These are phyloP conservation scores for Microsporum audouinii DNA, from an alignment of 2,329 filamentous ascomycete genomes.

Conservation along the genomic window DNA sequence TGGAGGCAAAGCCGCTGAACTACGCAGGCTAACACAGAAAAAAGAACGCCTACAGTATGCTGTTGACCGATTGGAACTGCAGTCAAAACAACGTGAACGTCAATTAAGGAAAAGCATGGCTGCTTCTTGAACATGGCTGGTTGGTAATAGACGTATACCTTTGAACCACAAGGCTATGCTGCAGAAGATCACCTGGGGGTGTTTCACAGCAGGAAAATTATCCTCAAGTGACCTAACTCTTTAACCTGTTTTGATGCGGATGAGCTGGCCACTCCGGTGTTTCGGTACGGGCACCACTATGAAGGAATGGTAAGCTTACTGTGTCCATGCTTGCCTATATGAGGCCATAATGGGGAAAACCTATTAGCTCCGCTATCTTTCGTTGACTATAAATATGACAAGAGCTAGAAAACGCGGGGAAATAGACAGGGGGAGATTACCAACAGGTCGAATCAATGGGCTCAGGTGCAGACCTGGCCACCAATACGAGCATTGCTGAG, in stretches of 20 bases:
- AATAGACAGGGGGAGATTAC: no score
- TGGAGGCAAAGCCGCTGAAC: conserved; percentile 43
- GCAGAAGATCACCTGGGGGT: not conserved
- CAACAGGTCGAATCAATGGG: not conserved
- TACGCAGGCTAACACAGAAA: conserved; percentile 62
- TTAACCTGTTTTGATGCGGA: not conserved
- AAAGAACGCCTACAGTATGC: conserved; percentile 79
- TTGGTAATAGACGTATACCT: not conserved
- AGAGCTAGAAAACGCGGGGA: no score
- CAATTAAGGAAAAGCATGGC: conserved; percentile 65
- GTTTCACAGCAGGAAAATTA: not conserved
- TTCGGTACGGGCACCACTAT: not conserved
- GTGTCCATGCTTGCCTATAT: not conserved
- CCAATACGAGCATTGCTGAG: not conserved
- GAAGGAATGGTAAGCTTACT: not conserved
- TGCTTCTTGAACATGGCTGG: conserved; percentile 26
- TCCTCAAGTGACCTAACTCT: not conserved
- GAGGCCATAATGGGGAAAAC: not conserved
- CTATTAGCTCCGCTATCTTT: not conserved
- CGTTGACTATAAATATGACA: not conserved
- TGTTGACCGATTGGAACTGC: conserved; percentile 72
- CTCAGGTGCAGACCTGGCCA: not conserved
- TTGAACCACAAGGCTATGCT: not conserved
- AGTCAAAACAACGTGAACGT: conserved; percentile 65
- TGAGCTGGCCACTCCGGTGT: not conserved